phyloP scores from a whole-genome alignment of 164 flowering plant genomes.

The Platanus orientalis region DNA sequence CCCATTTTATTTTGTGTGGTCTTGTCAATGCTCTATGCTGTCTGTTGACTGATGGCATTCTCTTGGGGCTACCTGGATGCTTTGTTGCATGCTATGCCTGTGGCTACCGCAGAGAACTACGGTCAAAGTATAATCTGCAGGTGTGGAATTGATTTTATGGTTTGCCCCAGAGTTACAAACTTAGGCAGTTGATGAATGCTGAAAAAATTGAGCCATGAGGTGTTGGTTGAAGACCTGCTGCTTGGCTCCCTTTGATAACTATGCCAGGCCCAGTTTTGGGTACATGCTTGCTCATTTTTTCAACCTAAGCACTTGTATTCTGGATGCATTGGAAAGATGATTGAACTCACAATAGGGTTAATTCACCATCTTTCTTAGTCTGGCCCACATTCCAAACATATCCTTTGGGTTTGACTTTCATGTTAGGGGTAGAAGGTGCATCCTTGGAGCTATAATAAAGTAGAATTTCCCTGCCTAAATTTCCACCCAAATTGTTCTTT shows the following conservation, averaged over 20 bases:
- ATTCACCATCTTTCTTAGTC: too few species aligned
- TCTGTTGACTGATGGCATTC: conserved; percentile 54
- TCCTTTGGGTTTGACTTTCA: too few species aligned
- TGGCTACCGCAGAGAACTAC: conserved; percentile 63
- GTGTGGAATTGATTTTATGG: conserved; percentile 26
- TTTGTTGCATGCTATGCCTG: conserved; percentile 78
- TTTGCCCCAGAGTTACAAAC: neutral
- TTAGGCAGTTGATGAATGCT: neutral
- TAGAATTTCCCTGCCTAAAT: too few species aligned
- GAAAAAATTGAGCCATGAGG: neutral
- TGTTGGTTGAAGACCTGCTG: neutral
- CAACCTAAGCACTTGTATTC: too few species aligned
- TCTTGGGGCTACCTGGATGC: conserved; percentile 73
- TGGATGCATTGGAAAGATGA: too few species aligned
- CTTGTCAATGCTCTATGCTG: conserved; percentile 66
- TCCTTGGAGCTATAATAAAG: too few species aligned
- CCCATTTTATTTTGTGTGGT: conserved; percentile 66
- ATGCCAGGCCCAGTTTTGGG: neutral
- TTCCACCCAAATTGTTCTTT: too few species aligned
- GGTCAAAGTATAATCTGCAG: conserved; percentile 70
- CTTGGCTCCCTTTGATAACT: neutral
- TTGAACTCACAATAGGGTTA: too few species aligned
- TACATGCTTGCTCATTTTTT: too few species aligned
- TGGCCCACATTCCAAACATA: too few species aligned
- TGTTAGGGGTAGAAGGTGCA: too few species aligned